Percentiles rank a stretch among this genome's conserved stretches.
Conservation (phyloP, 2,329 filamentous ascomycete species). For the Epichloe brachyelytri region DNA sequence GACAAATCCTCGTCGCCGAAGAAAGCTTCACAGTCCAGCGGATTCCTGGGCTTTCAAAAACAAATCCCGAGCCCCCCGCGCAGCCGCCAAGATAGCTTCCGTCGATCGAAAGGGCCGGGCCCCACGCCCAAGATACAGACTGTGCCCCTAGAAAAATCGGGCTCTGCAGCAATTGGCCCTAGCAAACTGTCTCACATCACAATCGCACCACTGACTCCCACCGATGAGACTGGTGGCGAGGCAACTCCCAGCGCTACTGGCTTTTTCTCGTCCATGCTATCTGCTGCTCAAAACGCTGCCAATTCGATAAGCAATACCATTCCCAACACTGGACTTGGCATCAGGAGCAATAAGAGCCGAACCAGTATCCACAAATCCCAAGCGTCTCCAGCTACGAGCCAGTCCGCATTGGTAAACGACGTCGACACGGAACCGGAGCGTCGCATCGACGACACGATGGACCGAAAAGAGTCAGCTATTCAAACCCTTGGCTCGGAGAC, state of each 20-base stretch:
- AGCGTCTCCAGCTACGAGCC: constrained; percentile 13
- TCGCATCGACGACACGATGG: constrained; percentile 23
- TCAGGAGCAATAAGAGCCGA: constrained; percentile 29
- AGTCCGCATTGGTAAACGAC: constrained; percentile 27
- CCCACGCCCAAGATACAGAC: constrained; percentile 19
- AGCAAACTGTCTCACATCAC: constrained; percentile 79
- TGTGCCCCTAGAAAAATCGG: constrained; percentile 36
- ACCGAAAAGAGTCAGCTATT: constrained; percentile 60
- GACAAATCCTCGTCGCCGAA: constrained; percentile 30
- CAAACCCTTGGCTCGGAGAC: constrained; percentile 79
- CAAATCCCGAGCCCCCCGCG: constrained; percentile 17
- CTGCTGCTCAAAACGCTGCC: constrained; percentile 84
- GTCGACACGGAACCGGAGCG: constrained; percentile 21
- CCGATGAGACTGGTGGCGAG: constrained; percentile 51
- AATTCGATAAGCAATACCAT: constrained; percentile 63
- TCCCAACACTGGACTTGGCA: constrained; percentile 46
- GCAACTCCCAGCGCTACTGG: constrained; percentile 48
- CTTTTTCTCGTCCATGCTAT: constrained; percentile 91
- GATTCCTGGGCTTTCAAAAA: neutral
- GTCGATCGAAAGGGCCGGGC: constrained; percentile 16
- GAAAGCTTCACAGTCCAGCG: neutral
- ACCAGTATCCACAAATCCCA: constrained; percentile 14
- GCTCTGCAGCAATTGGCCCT: constrained; percentile 46
- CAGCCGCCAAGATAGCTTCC: constrained; percentile 17
- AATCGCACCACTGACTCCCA: constrained; percentile 61